Percentiles rank a stretch among this genome's conserved stretches.
phyloP scores from a whole-genome alignment of 257 asterid species.

The Solanum sparsipilum region DNA sequence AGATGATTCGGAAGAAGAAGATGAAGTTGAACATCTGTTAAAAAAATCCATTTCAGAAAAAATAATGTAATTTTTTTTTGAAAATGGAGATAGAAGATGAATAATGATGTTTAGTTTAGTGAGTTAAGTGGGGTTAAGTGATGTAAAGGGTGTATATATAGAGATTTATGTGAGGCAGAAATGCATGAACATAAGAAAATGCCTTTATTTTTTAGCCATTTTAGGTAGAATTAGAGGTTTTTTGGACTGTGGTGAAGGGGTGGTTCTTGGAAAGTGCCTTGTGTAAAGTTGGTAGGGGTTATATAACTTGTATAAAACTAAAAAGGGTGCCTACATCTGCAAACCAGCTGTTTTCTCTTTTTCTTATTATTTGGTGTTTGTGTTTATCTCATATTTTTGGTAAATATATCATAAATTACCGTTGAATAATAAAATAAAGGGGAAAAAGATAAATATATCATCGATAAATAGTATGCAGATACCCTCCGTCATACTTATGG shows the following conservation, averaged over 20 bases:
- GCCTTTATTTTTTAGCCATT: conserved; percentile 14
- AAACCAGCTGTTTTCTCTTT: conserved; percentile 2
- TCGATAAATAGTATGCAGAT: rapidly evolving
- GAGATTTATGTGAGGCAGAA: not conserved
- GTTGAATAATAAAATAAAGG: not conserved
- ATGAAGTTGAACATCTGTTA: conserved; percentile 37
- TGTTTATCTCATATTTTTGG: not conserved
- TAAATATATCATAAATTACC: not conserved
- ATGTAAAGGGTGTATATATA: conserved; percentile 12
- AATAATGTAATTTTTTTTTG: not conserved
- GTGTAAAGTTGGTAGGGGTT: conserved; percentile 48
- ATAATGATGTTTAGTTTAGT: not conserved
- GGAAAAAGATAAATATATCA: no score
- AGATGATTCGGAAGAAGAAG: conserved; percentile 38
- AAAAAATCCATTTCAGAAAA: conserved; percentile 20
- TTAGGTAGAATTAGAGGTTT: conserved; percentile 4
- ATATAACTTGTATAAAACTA: not conserved
- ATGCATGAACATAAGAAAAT: conserved; percentile 32
- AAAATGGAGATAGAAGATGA: not conserved
- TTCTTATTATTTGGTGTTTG: not conserved
- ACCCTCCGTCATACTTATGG: no score
- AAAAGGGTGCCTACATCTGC: conserved; percentile 15
- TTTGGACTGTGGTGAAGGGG: not conserved
- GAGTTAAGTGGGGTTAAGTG: not conserved
- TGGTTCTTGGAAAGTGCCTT: conserved; percentile 59